phyloP scores from a whole-genome alignment of 768 basidiomycete species.

The Obba rivulosa region DNA sequence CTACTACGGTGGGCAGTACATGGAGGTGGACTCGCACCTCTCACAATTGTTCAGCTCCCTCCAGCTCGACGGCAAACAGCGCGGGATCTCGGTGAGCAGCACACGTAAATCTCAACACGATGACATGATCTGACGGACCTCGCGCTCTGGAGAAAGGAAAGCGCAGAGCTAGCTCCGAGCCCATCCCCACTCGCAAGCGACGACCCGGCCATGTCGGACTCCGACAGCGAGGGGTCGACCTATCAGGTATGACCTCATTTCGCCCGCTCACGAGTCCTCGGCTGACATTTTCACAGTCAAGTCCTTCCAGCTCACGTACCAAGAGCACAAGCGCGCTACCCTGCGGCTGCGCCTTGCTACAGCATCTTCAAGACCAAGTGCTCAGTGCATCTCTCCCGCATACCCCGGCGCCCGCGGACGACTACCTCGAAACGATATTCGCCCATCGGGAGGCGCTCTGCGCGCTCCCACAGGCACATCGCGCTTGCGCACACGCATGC shows the following conservation, averaged over 20 bases:
- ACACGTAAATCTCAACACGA: not conserved
- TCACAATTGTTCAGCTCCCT: constrained; percentile 19
- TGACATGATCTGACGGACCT: constrained; percentile 2
- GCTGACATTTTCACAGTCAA: constrained; percentile 4
- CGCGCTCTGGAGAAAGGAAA: constrained; percentile 20
- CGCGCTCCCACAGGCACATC: no score
- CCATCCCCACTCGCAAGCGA: constrained; percentile 6
- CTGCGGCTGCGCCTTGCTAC: constrained; percentile 29
- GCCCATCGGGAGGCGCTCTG: no score
- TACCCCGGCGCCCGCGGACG: no score
- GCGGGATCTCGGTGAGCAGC: constrained; percentile 18
- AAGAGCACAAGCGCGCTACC: constrained; percentile 3
- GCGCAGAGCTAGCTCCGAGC: constrained; percentile 13
- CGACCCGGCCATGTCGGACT: constrained; percentile 22
- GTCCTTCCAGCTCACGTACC: not conserved
- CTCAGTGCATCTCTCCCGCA: not conserved
- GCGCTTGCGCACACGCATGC: no score
- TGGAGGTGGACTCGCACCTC: constrained; percentile 22
- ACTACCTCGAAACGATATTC: no score
- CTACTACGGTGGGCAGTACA: no score
- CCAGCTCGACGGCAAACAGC: constrained; percentile 15
- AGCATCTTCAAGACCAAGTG: constrained; percentile 22
- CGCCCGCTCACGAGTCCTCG: constrained; percentile 5
- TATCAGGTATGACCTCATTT: constrained; percentile 20
- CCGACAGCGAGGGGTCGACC: constrained; percentile 21